Evolutionary conservation across 2,329 filamentous ascomycete species (phyloP).

Genomic region (Teratosphaeria destructans): DNA sequence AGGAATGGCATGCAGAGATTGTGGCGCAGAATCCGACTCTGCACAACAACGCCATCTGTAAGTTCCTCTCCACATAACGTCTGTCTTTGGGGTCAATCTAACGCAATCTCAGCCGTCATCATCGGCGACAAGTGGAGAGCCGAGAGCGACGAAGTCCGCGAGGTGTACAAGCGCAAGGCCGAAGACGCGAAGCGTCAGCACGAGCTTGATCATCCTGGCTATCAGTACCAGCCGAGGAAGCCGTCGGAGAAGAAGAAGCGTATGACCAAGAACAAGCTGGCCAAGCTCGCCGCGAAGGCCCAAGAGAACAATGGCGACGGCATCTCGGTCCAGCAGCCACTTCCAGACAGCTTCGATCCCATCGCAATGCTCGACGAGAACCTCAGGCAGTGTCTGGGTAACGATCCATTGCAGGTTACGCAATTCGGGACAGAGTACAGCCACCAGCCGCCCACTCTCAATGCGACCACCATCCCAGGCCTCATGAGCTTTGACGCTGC

Average conservation of each 20-base stretch:
- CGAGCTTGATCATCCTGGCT: neutral
- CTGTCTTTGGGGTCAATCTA: no score
- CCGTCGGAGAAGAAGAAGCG: neutral
- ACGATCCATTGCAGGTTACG: neutral
- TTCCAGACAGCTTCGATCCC: slow-evolving; percentile 1
- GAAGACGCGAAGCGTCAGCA: neutral
- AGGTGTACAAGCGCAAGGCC: neutral
- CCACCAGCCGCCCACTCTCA: neutral
- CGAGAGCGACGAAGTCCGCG: neutral
- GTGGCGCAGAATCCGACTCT: slow-evolving; percentile 4
- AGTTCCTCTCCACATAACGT: no score
- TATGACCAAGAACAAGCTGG: neutral
- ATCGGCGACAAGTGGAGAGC: neutral
- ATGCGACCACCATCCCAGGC: neutral
- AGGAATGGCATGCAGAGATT: slow-evolving; percentile 2
- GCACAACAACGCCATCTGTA: neutral
- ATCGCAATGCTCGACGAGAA: slow-evolving; percentile 4
- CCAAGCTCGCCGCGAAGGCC: neutral
- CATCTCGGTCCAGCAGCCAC: neutral
- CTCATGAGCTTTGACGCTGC: neutral
- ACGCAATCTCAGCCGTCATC: neutral
- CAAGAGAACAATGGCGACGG: neutral
- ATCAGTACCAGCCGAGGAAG: neutral
- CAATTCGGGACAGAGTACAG: neutral
- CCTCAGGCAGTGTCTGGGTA: neutral